Percentiles rank a stretch among this genome's conserved stretches.
These are phyloP conservation scores for Penicillium salamii DNA, from an alignment of 495 filamentous ascomycete genomes.

Conservation along the genomic window DNA sequence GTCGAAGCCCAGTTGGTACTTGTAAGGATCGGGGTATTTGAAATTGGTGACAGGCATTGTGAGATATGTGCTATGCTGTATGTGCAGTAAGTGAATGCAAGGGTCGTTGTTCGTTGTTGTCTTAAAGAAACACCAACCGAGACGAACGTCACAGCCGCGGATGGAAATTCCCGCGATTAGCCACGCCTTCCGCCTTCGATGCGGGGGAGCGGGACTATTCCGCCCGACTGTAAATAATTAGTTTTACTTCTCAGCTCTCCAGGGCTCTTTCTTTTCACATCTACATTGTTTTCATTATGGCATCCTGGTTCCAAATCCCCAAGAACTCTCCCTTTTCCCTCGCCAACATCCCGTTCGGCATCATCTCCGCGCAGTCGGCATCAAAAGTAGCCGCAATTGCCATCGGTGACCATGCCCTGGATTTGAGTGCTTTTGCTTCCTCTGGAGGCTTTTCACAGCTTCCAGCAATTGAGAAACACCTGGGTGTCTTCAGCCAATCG, in stretches of 20 bases:
- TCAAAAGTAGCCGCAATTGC: slow-evolving; percentile 68
- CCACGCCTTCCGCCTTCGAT: slow-evolving; percentile 21
- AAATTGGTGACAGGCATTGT: slow-evolving; percentile 57
- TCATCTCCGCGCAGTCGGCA: slow-evolving; percentile 59
- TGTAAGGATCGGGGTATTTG: slow-evolving; percentile 53
- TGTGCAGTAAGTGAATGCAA: background rate
- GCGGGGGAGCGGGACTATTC: slow-evolving; percentile 31
- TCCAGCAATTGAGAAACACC: slow-evolving; percentile 54
- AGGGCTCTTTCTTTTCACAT: no score
- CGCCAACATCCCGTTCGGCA: slow-evolving; percentile 89
- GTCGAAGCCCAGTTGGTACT: slow-evolving; percentile 57
- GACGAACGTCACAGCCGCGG: background rate
- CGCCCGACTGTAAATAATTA: slow-evolving; percentile 9
- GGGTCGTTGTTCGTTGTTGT: no score
- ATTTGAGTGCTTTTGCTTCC: slow-evolving; percentile 64
- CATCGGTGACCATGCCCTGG: slow-evolving; percentile 74
- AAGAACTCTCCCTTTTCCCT: slow-evolving; percentile 73
- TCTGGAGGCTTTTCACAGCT: slow-evolving; percentile 59
- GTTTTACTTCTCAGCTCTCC: no score
- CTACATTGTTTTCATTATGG: slow-evolving; percentile 38
- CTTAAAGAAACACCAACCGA: no score
- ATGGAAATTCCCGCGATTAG: slow-evolving; percentile 18
- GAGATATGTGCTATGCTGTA: background rate
- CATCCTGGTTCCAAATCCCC: slow-evolving; percentile 66
- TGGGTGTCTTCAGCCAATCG: slow-evolving; percentile 61